Conservation (phyloP, 2,329 filamentous ascomycete species). For the Sporothrix euskadiensis region DNA sequence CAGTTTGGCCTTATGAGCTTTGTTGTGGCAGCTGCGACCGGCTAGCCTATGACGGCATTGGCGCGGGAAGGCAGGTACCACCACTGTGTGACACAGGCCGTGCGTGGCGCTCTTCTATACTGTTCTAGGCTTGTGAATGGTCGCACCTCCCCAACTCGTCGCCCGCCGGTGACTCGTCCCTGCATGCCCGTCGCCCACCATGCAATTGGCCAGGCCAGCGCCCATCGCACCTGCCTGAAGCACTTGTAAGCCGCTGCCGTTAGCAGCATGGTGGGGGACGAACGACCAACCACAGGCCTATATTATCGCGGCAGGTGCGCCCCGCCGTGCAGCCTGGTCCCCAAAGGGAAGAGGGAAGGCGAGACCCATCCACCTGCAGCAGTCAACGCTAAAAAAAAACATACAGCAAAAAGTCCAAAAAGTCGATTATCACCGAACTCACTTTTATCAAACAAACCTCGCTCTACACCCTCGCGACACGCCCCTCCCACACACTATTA, state of each 20-base stretch:
- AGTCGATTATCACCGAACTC: conserved; percentile 14
- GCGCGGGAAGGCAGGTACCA: background rate
- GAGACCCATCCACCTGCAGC: conserved; percentile 19
- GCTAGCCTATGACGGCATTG: conserved; percentile 27
- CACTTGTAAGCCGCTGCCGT: background rate
- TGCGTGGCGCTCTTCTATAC: background rate
- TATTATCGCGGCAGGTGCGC: conserved; percentile 23
- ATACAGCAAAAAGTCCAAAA: background rate
- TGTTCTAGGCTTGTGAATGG: background rate
- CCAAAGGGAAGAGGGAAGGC: background rate
- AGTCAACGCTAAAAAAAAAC: conserved; percentile 24
- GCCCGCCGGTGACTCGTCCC: conserved; percentile 8
- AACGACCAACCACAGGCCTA: conserved; percentile 20
- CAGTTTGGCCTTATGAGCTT: background rate
- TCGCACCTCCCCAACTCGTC: background rate
- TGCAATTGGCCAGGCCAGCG: background rate
- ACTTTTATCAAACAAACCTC: conserved; percentile 6
- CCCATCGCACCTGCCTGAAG: background rate
- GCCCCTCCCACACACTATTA: background rate
- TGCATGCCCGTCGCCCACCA: conserved; percentile 13
- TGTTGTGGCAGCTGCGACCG: conserved; percentile 15
- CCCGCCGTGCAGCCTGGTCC: background rate
- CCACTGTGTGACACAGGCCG: background rate
- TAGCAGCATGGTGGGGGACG: conserved; percentile 24
- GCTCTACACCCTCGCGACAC: background rate